phyloP scores from a whole-genome alignment of 345 rosid species.

The Brassica carinata region DNA sequence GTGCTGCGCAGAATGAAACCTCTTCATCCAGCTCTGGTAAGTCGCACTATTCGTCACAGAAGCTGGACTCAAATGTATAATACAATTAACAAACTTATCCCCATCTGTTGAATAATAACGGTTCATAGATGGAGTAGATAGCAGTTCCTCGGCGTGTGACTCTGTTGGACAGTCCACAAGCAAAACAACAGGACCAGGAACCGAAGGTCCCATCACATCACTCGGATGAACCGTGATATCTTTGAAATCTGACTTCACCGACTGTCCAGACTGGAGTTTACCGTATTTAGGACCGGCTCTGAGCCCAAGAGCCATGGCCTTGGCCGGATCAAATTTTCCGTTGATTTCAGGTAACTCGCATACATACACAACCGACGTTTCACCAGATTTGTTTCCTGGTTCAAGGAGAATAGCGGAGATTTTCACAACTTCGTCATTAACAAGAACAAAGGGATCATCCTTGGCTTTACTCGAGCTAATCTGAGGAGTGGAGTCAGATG shows the following conservation, averaged over 20 bases:
- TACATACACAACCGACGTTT: slow-evolving; percentile 76
- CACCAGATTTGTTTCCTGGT: slow-evolving; percentile 63
- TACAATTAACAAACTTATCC: slow-evolving; percentile 65
- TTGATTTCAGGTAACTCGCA: slow-evolving; percentile 88
- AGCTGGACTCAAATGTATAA: slow-evolving; percentile 87
- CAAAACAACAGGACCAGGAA: slow-evolving; percentile 85
- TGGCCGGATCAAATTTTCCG: slow-evolving; percentile 86
- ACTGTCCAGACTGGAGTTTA: slow-evolving; percentile 78
- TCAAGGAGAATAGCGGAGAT: slow-evolving; percentile 72
- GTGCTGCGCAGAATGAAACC: slow-evolving; percentile 75
- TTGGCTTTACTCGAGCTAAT: slow-evolving; percentile 42
- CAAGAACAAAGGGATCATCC: slow-evolving; percentile 63
- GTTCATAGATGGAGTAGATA: slow-evolving; percentile 52
- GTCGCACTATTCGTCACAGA: slow-evolving; percentile 56
- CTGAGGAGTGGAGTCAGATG: slow-evolving; percentile 45
- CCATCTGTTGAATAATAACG: slow-evolving; percentile 54
- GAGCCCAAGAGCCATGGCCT: slow-evolving; percentile 82
- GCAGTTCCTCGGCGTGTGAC: slow-evolving; percentile 64
- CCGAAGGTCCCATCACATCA: slow-evolving; percentile 94
- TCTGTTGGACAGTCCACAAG: slow-evolving; percentile 95
- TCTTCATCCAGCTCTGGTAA: slow-evolving; percentile 85
- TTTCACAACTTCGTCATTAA: slow-evolving; percentile 84
- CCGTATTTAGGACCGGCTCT: slow-evolving; percentile 84
- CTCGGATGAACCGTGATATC: slow-evolving; percentile 82
- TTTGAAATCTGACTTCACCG: slow-evolving; percentile 74